Conservation (phyloP, 176 grass and related monocot genomes). For the Thinopyrum elongatum region DNA sequence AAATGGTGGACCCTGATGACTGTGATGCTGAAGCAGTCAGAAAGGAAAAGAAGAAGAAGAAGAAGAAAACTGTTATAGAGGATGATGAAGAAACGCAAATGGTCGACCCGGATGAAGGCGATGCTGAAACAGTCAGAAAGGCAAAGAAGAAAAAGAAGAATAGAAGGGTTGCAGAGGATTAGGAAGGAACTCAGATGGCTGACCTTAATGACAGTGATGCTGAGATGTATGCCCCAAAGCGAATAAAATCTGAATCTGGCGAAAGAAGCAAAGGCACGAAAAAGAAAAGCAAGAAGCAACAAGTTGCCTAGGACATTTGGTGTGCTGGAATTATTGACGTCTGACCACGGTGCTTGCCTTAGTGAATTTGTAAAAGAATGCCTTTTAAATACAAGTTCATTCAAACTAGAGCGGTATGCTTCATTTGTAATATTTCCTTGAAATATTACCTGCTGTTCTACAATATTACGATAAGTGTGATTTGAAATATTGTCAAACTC, state of each 20-base stretch:
- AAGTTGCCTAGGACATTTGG: conserved; percentile 27
- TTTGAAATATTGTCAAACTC: not conserved
- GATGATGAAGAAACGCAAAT: conserved; percentile 30
- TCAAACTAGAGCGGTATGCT: not conserved
- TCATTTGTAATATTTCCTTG: not conserved
- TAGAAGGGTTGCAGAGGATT: conserved; percentile 36
- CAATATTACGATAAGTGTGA: not conserved
- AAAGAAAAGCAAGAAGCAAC: conserved; percentile 64
- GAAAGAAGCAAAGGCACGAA: conserved; percentile 40
- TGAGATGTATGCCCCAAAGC: conserved; percentile 49
- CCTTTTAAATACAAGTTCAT: not conserved
- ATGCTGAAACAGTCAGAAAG: conserved; percentile 35
- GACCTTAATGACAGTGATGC: conserved; percentile 25
- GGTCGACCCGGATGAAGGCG: conserved; percentile 15
- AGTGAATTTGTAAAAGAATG: conserved; percentile 23
- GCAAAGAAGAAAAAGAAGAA: conserved; percentile 10
- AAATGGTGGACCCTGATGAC: conserved; percentile 18
- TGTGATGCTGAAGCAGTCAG: conserved; percentile 35
- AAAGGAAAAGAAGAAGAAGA: conserved; percentile 20
- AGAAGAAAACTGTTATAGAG: conserved; percentile 28
- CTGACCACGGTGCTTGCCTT: not conserved
- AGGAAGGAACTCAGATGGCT: conserved; percentile 29
- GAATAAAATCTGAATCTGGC: conserved; percentile 56
- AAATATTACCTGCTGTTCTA: not conserved
- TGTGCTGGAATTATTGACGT: not conserved